These are phyloP conservation scores for Claviceps humidiphila DNA, from an alignment of 2,329 filamentous ascomycete species.

Conservation along the genomic window DNA sequence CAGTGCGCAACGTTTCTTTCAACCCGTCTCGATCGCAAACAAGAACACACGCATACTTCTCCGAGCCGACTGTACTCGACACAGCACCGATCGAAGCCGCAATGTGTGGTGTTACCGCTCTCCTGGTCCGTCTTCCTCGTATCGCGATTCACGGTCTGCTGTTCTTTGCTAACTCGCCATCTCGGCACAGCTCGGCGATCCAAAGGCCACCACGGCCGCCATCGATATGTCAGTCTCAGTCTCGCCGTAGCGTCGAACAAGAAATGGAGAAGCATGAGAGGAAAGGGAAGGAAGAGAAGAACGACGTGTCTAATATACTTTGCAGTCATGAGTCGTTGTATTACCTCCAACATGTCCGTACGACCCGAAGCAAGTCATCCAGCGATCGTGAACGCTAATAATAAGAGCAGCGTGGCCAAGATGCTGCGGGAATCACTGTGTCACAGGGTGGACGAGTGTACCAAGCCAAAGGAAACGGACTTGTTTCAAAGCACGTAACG, in stretches of 20 bases:
- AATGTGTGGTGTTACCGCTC: conserved; percentile 4
- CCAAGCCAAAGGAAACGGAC: conserved; percentile 59
- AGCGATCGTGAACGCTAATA: not conserved
- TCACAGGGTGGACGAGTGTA: conserved; percentile 68
- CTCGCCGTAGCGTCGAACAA: too few relatives aligned
- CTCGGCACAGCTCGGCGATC: conserved; percentile 18
- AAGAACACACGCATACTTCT: not conserved
- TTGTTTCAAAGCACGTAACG: not conserved
- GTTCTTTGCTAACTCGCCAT: not conserved
- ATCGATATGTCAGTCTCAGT: conserved; percentile 34
- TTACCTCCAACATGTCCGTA: conserved; percentile 43
- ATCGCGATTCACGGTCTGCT: not conserved
- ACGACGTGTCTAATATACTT: not conserved
- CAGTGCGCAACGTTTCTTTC: not conserved
- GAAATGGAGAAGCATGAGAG: not conserved
- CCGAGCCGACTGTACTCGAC: not conserved
- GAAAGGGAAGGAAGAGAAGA: not conserved
- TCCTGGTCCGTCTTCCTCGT: not conserved
- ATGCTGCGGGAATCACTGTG: conserved; percentile 77
- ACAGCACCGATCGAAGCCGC: not conserved
- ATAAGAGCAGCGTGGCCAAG: conserved; percentile 46
- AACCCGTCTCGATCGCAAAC: not conserved
- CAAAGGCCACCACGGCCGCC: conserved; percentile 32
- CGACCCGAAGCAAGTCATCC: not conserved
- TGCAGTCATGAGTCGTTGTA: conserved; percentile 51